Conservation (phyloP, 192 early-diverging fungal species). For the Coemansia sp. region DNA sequence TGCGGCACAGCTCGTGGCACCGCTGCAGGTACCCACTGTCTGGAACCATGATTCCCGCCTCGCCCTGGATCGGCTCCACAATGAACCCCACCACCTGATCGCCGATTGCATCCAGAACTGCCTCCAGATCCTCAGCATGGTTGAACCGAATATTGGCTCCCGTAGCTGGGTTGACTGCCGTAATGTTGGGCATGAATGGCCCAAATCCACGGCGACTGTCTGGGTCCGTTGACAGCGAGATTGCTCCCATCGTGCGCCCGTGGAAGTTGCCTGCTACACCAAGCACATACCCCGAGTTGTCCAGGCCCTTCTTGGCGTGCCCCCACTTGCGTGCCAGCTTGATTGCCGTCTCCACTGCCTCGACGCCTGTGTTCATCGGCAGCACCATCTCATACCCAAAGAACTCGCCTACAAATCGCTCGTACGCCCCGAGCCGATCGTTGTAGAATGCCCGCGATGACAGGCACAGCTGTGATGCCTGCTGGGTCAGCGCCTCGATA, state of each 20-base stretch:
- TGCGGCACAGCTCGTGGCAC: conserved; percentile 89
- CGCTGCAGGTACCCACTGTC: conserved; percentile 87
- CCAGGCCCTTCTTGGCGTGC: conserved; percentile 86
- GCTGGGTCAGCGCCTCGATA: conserved; percentile 83
- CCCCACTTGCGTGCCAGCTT: conserved; percentile 98
- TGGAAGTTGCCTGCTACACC: conserved; percentile 93
- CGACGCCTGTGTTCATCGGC: conserved; percentile 99
- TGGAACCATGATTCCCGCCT: conserved; percentile 95
- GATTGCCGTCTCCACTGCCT: conserved; percentile 98
- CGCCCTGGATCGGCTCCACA: conserved; percentile 98
- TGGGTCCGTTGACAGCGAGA: conserved; percentile 94
- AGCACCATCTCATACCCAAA: conserved; percentile 98
- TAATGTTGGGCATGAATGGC: conserved; percentile 89
- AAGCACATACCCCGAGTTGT: conserved; percentile 76
- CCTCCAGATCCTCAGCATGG: conserved; percentile 83
- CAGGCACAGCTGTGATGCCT: conserved; percentile 81
- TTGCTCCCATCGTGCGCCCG: conserved; percentile 88
- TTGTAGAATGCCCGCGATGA: conserved; percentile 98
- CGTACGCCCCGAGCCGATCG: conserved; percentile 85
- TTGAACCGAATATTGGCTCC: conserved; percentile 78
- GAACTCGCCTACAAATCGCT: conserved; percentile 88
- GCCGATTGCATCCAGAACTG: conserved; percentile 79
- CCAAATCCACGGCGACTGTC: conserved; percentile 83
- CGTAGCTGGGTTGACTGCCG: conserved; percentile 74
- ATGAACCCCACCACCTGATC: conserved; percentile 88